These are phyloP conservation scores for Ascochyta rabiei DNA, from an alignment of 2,329 filamentous ascomycete species.

Conservation along the genomic window DNA sequence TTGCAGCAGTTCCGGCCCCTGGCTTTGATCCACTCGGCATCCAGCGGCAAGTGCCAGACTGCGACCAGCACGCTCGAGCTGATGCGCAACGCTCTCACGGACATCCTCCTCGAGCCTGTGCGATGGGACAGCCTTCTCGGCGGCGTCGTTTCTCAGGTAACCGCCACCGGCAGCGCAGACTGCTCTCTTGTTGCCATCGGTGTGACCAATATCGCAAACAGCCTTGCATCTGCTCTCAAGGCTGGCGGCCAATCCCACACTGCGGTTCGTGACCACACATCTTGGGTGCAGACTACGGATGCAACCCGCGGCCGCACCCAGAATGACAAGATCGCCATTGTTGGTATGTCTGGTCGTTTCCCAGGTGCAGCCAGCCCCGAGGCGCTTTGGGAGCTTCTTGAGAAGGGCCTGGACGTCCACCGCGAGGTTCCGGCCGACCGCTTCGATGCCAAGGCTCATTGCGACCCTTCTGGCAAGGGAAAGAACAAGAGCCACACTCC, in stretches of 20 bases:
- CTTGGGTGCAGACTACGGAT: conserved; percentile 48
- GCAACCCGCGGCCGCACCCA: conserved; percentile 52
- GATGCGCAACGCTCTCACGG: conserved; percentile 50
- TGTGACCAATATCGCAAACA: conserved; percentile 61
- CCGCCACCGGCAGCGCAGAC: conserved; percentile 47
- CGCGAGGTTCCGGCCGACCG: conserved; percentile 70
- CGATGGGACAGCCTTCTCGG: conserved; percentile 58
- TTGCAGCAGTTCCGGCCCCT: conserved; percentile 52
- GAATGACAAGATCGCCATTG: conserved; percentile 78
- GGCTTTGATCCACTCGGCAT: conserved; percentile 55
- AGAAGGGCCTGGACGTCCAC: conserved; percentile 77
- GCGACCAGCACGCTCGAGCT: conserved; percentile 55
- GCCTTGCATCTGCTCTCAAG: conserved; percentile 61
- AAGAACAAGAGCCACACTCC: conserved; percentile 79
- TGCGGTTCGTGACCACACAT: conserved; percentile 52
- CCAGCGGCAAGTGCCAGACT: conserved; percentile 53
- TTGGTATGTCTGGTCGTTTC: conserved; percentile 81
- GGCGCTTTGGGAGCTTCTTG: conserved; percentile 75
- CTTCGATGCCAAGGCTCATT: conserved; percentile 75
- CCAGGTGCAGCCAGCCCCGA: conserved; percentile 74
- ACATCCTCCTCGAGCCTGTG: conserved; percentile 56
- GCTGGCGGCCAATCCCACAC: conserved; percentile 55
- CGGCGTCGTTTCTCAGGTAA: conserved; percentile 56
- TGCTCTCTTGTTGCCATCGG: conserved; percentile 58
- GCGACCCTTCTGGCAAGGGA: conserved; percentile 72